Evolutionary conservation across 1,139 yeast genomes (phyloP).

Genomic region (Yamadazyma friedrichii): DNA sequence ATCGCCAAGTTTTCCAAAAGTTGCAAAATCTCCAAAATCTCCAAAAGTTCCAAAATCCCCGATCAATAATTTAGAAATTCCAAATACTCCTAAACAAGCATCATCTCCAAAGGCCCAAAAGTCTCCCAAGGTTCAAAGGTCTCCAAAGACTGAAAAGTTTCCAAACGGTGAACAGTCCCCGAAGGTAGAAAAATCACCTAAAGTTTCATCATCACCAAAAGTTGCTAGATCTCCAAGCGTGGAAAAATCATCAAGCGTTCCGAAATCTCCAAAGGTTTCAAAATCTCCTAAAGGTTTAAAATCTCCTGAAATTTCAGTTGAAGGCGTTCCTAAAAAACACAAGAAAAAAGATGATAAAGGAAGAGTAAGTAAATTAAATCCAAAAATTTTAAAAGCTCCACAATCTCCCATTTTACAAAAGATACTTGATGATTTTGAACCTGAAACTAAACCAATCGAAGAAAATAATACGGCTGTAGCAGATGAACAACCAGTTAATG

Average conservation of each 20-base stretch:
- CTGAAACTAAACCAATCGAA: not conserved
- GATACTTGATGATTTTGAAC: slow-evolving; percentile 11
- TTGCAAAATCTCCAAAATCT: not conserved
- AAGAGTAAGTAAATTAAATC: not conserved
- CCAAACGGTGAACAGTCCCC: slow-evolving; percentile 1
- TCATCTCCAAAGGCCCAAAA: slow-evolving; percentile 1
- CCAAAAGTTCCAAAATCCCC: slow-evolving; percentile 3
- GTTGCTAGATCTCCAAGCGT: not conserved
- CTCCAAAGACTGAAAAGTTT: slow-evolving; percentile 1
- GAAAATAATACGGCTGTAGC: not conserved
- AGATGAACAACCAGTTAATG: not conserved
- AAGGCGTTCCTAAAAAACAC: not conserved
- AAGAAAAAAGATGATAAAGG: not conserved
- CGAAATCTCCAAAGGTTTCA: not conserved
- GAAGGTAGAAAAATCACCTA: not conserved
- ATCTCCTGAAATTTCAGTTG: not conserved
- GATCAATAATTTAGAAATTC: not conserved
- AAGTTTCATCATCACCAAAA: not conserved
- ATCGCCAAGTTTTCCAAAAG: not conserved
- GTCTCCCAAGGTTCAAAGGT: not conserved
- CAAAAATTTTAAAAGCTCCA: slow-evolving; percentile 2
- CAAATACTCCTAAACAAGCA: no score
- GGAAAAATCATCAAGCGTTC: not conserved
- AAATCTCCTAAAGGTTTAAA: not conserved
- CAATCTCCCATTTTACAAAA: slow-evolving; percentile 5